Evolutionary conservation across 495 filamentous ascomycete genomes (phyloP).

Genomic region (Hyaloscypha hepaticicola): DNA sequence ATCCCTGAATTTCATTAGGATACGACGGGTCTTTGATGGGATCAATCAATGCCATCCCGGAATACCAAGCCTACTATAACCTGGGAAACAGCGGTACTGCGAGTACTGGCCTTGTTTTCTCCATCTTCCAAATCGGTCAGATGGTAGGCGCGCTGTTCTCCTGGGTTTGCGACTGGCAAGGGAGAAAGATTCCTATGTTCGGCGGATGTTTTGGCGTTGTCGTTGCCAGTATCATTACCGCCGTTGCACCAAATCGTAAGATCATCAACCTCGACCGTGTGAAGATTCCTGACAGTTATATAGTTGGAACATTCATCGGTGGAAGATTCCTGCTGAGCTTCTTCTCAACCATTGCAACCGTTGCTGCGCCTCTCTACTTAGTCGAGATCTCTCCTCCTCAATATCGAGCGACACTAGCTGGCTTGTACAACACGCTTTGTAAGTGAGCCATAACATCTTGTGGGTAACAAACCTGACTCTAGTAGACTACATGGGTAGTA

Average conservation of each 20-base stretch:
- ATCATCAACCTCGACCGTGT: neutral
- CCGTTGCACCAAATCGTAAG: neutral
- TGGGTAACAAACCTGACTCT: neutral
- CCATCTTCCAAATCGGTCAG: constrained; percentile 34
- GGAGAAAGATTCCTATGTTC: constrained; percentile 1
- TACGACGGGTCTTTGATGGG: constrained; percentile 38
- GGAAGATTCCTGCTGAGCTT: constrained; percentile 16
- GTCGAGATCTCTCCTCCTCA: constrained; percentile 26
- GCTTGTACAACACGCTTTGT: constrained; percentile 48
- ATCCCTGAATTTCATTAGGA: neutral
- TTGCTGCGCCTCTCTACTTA: constrained; percentile 19
- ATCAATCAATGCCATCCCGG: constrained; percentile 36
- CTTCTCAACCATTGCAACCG: constrained; percentile 11
- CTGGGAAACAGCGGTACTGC: constrained; percentile 31
- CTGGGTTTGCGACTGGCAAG: constrained; percentile 4
- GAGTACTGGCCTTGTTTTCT: constrained; percentile 36
- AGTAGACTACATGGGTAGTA: constrained; percentile 50
- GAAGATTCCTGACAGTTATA: neutral
- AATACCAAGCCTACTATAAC: constrained; percentile 34
- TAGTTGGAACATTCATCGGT: constrained; percentile 6
- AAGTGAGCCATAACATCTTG: neutral
- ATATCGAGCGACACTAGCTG: constrained; percentile 16
- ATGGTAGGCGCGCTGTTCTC: constrained; percentile 10
- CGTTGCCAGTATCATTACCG: neutral
- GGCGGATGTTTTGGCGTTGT: neutral